These are phyloP conservation scores for Geranium brycei DNA, from an alignment of 345 rosid species.

Conservation along the genomic window DNA sequence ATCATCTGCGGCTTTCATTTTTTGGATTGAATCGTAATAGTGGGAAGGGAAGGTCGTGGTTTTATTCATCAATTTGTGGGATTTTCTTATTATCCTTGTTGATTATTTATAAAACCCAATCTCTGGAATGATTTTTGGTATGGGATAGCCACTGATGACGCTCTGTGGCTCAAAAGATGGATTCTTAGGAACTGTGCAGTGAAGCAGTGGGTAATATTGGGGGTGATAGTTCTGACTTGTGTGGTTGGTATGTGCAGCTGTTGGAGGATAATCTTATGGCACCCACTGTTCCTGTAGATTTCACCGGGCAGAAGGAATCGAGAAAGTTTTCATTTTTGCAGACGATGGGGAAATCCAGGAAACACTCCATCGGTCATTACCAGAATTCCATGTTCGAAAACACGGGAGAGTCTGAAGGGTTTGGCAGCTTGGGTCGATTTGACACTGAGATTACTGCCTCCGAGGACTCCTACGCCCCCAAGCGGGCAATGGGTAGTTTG, in stretches of 20 bases:
- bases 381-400: slow-evolving; percentile 38
- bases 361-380: slow-evolving; percentile 22
- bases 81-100: background rate
- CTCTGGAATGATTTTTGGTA: no score
- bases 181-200: background rate
- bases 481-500: slow-evolving; percentile 48
- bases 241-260: slow-evolving; percentile 40
- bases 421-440: slow-evolving; percentile 26
- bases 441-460: slow-evolving; percentile 25
- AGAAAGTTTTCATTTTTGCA: slow-evolving; percentile 21
- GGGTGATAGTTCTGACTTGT: background rate
- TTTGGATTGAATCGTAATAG: background rate
- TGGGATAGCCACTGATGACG: background rate
- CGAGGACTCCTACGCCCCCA: slow-evolving; percentile 39
- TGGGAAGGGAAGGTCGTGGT: background rate
- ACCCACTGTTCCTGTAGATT: slow-evolving; percentile 51
- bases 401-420: slow-evolving; percentile 57
- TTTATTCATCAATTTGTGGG: background rate
- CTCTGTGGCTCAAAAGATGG: background rate
- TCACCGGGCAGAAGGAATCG: slow-evolving; percentile 36
- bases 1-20: background rate
- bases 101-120: no score
- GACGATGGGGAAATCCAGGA: slow-evolving; percentile 58
- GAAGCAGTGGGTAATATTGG: background rate
- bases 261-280: slow-evolving; percentile 43